Base-by-base conservation (phyloP, 2,329 filamentous ascomycete species). In the Fusarium marasasianum region DNA sequence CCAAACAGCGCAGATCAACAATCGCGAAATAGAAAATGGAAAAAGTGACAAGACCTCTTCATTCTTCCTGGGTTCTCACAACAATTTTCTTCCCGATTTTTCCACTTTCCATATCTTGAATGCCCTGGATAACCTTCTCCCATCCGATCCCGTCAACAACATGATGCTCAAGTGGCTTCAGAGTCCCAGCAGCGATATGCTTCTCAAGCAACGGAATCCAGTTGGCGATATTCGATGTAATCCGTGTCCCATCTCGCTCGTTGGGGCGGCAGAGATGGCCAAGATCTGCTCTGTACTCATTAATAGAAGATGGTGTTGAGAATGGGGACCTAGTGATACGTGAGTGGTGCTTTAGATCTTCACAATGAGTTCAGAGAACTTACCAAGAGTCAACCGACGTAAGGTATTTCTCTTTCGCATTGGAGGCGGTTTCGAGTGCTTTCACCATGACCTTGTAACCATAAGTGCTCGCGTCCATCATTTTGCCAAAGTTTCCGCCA, bases 381-480 rank as follows among this genome's bases (percentile, higher is more conserved):
- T 67, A 83, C 83, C 80, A 82, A 56, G 80, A 80, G 68, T 83
- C 81, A 4, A 80, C 80, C 0, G 80, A 81, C 1, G 77, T 69
- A 45, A 83, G 81, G 47, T 78, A 80, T 57, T 83, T 84, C 8
- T 55, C 44, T 15, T 55, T 38, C 4, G 61, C 77, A 5, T 64
- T 73, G 4, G 80, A 78, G 15, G 73, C 53, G 9, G 20, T 69
- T 44, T 75, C 71, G 2, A 84, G 75, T 18, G 80, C 80, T 51
- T 77, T 77, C 43, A 81, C 71, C 29, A 79, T 82, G 2, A 80
- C 66, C 14, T 81, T 76, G 13, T 77, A 72, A 4, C 78, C 77
- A 45, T 76, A 65, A 2, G 77, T 76, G 40, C 78, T 81, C 8
- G 82, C 72, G 53, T 84, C 83, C 40, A 82, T 79, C 2, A 84